Conservation (phyloP, 2,329 filamentous ascomycete species). For the Colletotrichum cuscutae region DNA sequence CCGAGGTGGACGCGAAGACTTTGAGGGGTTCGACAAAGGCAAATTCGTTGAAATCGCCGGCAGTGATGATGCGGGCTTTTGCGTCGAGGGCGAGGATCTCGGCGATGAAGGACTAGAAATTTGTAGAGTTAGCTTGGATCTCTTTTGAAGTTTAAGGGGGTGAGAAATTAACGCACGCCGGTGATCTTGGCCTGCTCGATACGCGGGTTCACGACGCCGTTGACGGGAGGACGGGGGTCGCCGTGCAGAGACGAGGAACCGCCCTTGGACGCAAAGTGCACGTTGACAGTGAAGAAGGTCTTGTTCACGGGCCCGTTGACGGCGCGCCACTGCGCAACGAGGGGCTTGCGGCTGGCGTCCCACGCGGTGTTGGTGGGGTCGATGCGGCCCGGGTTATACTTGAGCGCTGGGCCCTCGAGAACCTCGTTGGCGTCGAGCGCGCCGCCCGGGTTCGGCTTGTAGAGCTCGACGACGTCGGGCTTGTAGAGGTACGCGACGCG, state of each 20-base stretch:
- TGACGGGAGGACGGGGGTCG: slow-evolving; percentile 73
- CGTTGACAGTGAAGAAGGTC: slow-evolving; percentile 76
- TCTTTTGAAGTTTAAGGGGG: neutral
- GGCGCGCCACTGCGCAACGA: slow-evolving; percentile 73
- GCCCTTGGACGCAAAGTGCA: slow-evolving; percentile 75
- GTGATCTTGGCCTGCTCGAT: slow-evolving; percentile 67
- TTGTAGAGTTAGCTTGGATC: slow-evolving; percentile 24
- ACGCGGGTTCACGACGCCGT: slow-evolving; percentile 69
- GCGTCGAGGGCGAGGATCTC: slow-evolving; percentile 66
- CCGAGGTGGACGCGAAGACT: slow-evolving; percentile 62
- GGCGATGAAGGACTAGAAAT: slow-evolving; percentile 61
- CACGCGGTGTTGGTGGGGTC: slow-evolving; percentile 71
- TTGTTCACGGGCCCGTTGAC: slow-evolving; percentile 60
- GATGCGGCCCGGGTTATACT: slow-evolving; percentile 76
- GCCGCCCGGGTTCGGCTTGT: slow-evolving; percentile 66
- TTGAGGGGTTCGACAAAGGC: slow-evolving; percentile 68
- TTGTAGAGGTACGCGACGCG: slow-evolving; percentile 77
- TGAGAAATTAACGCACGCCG: slow-evolving; percentile 53
- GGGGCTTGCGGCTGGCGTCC: slow-evolving; percentile 71
- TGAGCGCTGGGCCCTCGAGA: slow-evolving; percentile 66
- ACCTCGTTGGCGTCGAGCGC: slow-evolving; percentile 67
- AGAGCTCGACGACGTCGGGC: slow-evolving; percentile 66
- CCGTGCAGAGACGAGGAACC: slow-evolving; percentile 73
- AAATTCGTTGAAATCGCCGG: slow-evolving; percentile 81
- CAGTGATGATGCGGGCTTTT: slow-evolving; percentile 66